Conservation (phyloP, 192 early-diverging fungal genomes). For the Mortierella antarctica region DNA sequence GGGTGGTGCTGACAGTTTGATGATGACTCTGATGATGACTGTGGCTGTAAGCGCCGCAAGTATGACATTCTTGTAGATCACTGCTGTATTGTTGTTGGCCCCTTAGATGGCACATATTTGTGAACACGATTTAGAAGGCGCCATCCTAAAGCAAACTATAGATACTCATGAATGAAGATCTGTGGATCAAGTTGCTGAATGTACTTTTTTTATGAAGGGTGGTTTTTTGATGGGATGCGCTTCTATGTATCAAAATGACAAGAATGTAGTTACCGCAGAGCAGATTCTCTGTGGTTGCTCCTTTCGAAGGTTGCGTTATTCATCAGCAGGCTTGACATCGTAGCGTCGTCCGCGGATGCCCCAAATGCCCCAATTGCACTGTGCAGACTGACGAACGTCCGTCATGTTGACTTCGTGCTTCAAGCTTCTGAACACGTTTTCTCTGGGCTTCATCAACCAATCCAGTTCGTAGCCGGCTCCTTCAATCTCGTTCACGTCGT, state of each 20-base stretch:
- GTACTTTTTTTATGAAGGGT: too few relatives aligned
- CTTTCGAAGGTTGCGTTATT: constrained; percentile 10
- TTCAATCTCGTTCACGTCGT: constrained; percentile 63
- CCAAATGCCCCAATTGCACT: constrained; percentile 85
- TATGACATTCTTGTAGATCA: not conserved
- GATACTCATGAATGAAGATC: too few relatives aligned
- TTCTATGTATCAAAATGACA: too few relatives aligned
- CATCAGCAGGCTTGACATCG: constrained; percentile 66
- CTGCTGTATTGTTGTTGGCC: not conserved
- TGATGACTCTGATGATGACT: not conserved
- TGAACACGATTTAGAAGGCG: too few relatives aligned
- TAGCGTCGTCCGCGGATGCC: constrained; percentile 84
- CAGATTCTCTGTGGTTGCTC: not conserved
- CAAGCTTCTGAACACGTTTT: constrained; percentile 75
- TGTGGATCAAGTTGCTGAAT: too few relatives aligned
- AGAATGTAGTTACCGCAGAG: not conserved
- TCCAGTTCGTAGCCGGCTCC: constrained; percentile 64
- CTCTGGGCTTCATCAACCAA: constrained; percentile 76
- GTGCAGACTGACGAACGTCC: constrained; percentile 76
- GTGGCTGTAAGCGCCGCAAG: not conserved
- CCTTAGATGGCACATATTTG: not conserved
- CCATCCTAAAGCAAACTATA: too few relatives aligned
- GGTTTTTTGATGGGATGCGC: too few relatives aligned
- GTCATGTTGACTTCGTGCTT: constrained; percentile 79
- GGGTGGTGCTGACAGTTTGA: not conserved